A percentile compares a stretch with the other conserved stretches of the same genome.
Evolutionary conservation across 495 filamentous ascomycete genomes (phyloP).

Genomic region (Aspergillus bridgeri): DNA sequence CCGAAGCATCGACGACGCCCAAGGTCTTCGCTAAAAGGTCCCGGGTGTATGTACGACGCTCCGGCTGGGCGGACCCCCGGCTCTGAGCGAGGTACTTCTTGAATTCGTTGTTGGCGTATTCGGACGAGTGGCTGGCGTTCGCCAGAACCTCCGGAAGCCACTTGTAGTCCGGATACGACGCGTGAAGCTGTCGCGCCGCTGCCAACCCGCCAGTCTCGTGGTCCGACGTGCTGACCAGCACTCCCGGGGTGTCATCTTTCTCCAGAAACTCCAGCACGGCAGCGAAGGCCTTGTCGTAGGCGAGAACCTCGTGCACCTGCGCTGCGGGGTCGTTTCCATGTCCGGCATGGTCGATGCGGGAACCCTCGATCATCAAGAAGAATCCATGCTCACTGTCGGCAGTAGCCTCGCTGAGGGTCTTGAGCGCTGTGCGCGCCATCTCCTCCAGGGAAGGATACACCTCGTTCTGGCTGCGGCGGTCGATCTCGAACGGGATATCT

Average conservation of each 20-base stretch:
- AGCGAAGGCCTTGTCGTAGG: conserved; percentile 83
- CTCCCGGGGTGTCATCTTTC: conserved; percentile 64
- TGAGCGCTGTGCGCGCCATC: conserved; percentile 82
- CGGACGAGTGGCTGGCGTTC: conserved; percentile 75
- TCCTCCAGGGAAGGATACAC: conserved; percentile 86
- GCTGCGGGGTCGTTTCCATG: conserved; percentile 94
- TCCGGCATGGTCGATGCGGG: conserved; percentile 92
- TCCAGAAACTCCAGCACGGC: conserved; percentile 82
- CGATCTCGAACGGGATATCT: conserved; percentile 91
- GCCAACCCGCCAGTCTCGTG: conserved; percentile 93
- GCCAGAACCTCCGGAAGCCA: conserved; percentile 83
- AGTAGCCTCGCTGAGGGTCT: conserved; percentile 77
- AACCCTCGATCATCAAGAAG: conserved; percentile 98
- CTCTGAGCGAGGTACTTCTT: conserved; percentile 48
- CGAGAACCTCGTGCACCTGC: conserved; percentile 90
- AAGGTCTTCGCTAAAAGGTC: conserved; percentile 61
- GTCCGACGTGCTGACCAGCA: conserved; percentile 86
- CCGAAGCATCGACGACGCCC: conserved; percentile 69
- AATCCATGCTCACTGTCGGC: conserved; percentile 85
- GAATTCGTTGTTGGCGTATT: conserved; percentile 61
- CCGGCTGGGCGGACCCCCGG: conserved; percentile 17
- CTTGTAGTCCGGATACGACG: conserved; percentile 68
- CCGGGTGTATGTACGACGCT: conserved; percentile 52
- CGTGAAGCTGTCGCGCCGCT: conserved; percentile 69
- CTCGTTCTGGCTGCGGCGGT: conserved; percentile 72